Evolutionary conservation across 2,329 filamentous ascomycete genomes (phyloP), one percentile per base, ranked within the genome.

Genomic region (Rachicladosporium sp.): DNA sequence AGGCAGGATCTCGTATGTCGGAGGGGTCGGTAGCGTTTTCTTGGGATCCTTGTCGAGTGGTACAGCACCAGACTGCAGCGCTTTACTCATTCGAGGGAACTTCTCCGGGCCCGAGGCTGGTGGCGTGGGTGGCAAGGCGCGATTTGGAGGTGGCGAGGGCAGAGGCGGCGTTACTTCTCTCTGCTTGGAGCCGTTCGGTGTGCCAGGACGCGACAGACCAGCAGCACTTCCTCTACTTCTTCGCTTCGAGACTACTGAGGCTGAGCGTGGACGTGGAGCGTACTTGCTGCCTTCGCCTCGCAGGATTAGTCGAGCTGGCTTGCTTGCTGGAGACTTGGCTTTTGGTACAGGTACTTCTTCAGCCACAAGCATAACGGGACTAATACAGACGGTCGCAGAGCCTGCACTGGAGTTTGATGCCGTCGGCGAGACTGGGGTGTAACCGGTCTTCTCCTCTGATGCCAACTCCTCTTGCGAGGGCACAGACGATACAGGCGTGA

Each of bases 281-380:
- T 56, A 58, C 39, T 51, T 52, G 34, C 40, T 33, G 52, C 51
- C 33, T 50, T 52, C 31, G 8, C 38, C 38, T 29, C 38, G 34
- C n/a, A 57, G 35, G 10, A 58, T 42, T 10, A 55, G 41, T 11
- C 48, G 47, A 3, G 54, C 48, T n/a, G 55, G 52, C 38, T 51
- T 56, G 10, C 46, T 47, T 11, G 38, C 37, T 1, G 43, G 44
- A 19, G 15, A 5, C 33, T 49, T 52, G 3, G 50, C 45, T 36
- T 51, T 55, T 6, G 45, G 45, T 10, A 56, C 38, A 2, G 55
- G 55, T n/a, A 54, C 48, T 35, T 58, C 49, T 41, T 61, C 58
- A 3, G 57, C 57, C 3, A 59, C 51, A 6, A 58, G 51, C 52
- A 56, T 56, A n/a, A 54, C 49, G 9, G 57, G 56, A 11, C 55